These are phyloP conservation scores for Entonaema liquescens DNA, from an alignment of 495 filamentous ascomycete species.

Conservation along the genomic window DNA sequence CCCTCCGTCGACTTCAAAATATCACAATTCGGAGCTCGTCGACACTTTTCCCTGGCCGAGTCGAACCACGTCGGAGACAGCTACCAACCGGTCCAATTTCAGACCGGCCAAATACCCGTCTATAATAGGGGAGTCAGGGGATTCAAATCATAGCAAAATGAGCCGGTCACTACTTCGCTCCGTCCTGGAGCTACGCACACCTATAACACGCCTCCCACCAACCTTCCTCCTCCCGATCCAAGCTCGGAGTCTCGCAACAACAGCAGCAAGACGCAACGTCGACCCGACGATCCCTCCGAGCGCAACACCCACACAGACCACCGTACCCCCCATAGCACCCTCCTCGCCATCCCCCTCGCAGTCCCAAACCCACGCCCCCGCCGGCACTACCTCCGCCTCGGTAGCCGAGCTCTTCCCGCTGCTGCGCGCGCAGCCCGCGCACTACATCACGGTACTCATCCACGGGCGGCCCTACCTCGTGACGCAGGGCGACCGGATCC, in stretches of 20 bases:
- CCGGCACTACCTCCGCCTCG: conserved; percentile 59
- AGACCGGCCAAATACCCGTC: background rate
- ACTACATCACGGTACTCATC: conserved; percentile 89
- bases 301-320: conserved; percentile 38
- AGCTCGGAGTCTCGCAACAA: conserved; percentile 24
- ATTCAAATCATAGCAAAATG: conserved; percentile 38
- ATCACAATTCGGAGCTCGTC: conserved; percentile 16
- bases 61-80: conserved; percentile 1
- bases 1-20: conserved; percentile 25
- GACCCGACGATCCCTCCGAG: conserved; percentile 38
- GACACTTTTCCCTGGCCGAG: background rate
- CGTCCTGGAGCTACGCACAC: conserved; percentile 56
- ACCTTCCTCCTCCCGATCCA: conserved; percentile 47
- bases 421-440: conserved; percentile 76
- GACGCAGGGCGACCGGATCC: conserved; percentile 82
- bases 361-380: conserved; percentile 33
- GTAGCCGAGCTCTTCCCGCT: conserved; percentile 77
- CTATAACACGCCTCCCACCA: conserved; percentile 46
- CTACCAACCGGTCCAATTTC: conserved; percentile 15
- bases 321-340: conserved; percentile 48
- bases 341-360: conserved; percentile 52
- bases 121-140: background rate
- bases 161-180: conserved; percentile 58
- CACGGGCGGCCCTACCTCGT: conserved; percentile 91
- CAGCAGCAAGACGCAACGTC: conserved; percentile 39